Evolutionary conservation across 2,329 filamentous ascomycete genomes (phyloP), one percentile per base, ranked within the genome.

Genomic region (Bisporella sp.): DNA sequence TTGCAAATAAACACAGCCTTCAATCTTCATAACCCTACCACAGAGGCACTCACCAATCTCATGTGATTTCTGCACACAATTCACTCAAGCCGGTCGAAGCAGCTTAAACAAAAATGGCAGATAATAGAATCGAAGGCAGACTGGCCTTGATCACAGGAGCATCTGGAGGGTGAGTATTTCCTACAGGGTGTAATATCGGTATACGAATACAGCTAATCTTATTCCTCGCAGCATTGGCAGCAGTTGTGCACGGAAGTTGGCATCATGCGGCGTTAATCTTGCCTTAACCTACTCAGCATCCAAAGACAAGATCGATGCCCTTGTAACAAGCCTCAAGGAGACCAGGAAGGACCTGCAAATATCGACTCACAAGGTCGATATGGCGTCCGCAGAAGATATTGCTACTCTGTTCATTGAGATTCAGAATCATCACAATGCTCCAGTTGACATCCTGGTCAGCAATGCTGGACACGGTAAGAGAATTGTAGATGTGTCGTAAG

Each of bases 391-490:
- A 4, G 71, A 73, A 5, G 74, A 78, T 44, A 76, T 84, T 32
- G 65, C 74, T 41, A 61, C 64, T 4, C 71, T 85, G 56, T 82
- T 81, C 50, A 57, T 69, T 11, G 73, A 81, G 49, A 76, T 85
- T 41, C 66, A 73, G 45, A 60, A 66, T 1, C 61, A 75, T 46
- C 80, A 85, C 61, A 70, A 59, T 5, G 70, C 71, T 2, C 79
- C 80, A 0, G 79, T 54, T 5, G 54, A 85, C 59, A 84, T 87
- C 28, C 68, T 87, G 3, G 65, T 87, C 30, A 78, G 77, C 7
- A 87, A 87, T 59, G 84, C 84, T 1, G 83, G 82, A 0, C 75
- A 83, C 56, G 82, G 82, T 40, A 81, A 81, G 60, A 72, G 81
- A n/a, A 76, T 82, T 50, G 51, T 57, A 5, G 56, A 62, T 54